Evolutionary conservation across 1,284 basidiomycete genomes (phyloP), one percentile per base, ranked within the genome.

Genomic region (Rhodotorula sp.): DNA sequence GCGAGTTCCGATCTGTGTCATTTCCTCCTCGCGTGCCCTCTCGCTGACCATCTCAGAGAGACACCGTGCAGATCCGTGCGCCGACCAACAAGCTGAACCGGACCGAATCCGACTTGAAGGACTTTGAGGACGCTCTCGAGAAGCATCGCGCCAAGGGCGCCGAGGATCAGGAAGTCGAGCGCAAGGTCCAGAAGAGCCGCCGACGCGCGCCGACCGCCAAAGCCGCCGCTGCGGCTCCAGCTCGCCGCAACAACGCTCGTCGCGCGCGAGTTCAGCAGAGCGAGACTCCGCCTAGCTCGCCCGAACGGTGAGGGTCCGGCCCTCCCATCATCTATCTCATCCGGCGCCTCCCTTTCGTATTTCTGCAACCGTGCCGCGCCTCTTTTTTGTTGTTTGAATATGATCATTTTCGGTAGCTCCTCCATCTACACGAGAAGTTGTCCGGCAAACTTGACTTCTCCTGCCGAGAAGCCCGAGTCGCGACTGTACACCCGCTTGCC

Each of bases 131-230:
- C 58, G 62, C 79, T 91, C 85, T 99, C 12, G 88, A 91, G 34
- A 90, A 93, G 76, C 87, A 91, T 79, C 88, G 87, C 72, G 85
- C 86, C 5, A 92, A 96, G 82, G 96, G 95, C 5, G 88, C 90
- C 75, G 93, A 97, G 81, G 93, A 97, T 73, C 88, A 93, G 75
- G 93, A 89, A 39, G 86, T 97, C 57, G 91, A 93, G 83, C 90
- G 90, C 75, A 87, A 90, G 51, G 91, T 91, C 14, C 85, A 89
- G 78, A 88, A 88, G 73, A 56, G 39, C 58, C 70, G 69, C 31
- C 60, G 64, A 59, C 74, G 69, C 1, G 61, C 29, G 15, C 65
- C 64, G 12, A 52, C 65, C 7, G 63, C 61, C 21, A 59, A 51
- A 58, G 54, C 54, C 5, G 59, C 54, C 12, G 60, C 60, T 7